A percentile compares a stretch with the other conserved stretches of the same genome.
Evolutionary conservation across 176 grass and related monocot genomes (phyloP).

Genomic region (Aegilops sharonensis): DNA sequence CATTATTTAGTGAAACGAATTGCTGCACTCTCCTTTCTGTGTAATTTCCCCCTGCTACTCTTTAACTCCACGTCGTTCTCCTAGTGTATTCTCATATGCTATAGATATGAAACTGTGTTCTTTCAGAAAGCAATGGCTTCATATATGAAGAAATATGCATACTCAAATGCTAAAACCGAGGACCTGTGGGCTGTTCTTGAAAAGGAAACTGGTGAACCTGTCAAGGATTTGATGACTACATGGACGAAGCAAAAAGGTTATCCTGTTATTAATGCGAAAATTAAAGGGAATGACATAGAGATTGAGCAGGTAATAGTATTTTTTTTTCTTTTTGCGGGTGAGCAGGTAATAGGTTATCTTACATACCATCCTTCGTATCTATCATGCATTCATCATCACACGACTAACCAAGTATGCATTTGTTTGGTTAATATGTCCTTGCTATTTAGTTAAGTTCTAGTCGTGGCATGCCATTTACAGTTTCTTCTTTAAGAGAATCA

Average conservation of each 20-base stretch:
- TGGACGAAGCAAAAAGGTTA: constrained; percentile 98
- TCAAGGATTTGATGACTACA: constrained; percentile 72
- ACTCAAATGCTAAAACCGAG: constrained; percentile 92
- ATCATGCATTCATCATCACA: constrained; percentile 11
- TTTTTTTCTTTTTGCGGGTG: background rate
- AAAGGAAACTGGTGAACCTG: constrained; percentile 76
- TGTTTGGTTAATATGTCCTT: background rate
- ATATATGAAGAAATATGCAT: constrained; percentile 83
- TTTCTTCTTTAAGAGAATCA: background rate
- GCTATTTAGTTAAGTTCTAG: background rate
- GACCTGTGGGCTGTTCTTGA: constrained; percentile 91
- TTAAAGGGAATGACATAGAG: constrained; percentile 54
- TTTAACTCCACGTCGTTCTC: background rate
- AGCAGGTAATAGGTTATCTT: constrained; percentile 50
- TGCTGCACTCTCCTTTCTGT: constrained; percentile 11
- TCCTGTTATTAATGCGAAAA: constrained; percentile 64
- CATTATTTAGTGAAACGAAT: constrained; percentile 12
- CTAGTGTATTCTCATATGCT: constrained; percentile 16
- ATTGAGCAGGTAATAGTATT: constrained; percentile 58
- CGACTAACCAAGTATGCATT: background rate
- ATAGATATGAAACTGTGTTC: background rate
- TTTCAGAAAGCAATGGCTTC: constrained; percentile 75
- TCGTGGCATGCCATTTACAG: background rate
- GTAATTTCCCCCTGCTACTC: background rate
- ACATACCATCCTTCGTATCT: constrained; percentile 6